phyloP scores from a whole-genome alignment of 257 asterid genomes.

The Pogostemon cablin region DNA sequence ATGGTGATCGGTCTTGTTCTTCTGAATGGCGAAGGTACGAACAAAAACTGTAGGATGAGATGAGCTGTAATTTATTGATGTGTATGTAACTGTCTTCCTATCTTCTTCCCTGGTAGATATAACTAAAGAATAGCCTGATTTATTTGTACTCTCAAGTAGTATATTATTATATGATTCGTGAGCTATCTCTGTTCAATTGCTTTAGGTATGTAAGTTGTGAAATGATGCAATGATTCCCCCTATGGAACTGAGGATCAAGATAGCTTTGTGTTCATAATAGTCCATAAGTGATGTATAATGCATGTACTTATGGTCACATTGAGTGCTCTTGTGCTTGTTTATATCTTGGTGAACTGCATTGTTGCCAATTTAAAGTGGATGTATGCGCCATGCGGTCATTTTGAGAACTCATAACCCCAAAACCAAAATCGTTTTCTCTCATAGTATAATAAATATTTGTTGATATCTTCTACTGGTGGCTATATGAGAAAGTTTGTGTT shows the following conservation, averaged over 20 bases:
- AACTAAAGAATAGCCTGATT: neutral
- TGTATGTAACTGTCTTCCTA: neutral
- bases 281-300: neutral
- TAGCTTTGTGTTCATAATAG: neutral
- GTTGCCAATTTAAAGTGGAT: neutral
- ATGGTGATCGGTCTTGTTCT: constrained; percentile 82
- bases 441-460: neutral
- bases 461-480: constrained; percentile 10
- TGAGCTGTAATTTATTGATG: constrained; percentile 3
- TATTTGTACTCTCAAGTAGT: neutral
- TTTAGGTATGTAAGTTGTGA: constrained; percentile 13
- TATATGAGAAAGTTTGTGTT: neutral
- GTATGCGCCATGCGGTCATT: neutral
- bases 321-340: neutral
- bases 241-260: constrained; percentile 22
- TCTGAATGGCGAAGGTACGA: constrained; percentile 93
- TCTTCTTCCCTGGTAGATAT: neutral
- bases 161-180: neutral
- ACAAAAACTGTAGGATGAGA: neutral
- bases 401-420: neutral
- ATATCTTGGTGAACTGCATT: neutral
- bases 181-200: neutral
- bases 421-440: neutral
- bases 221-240: constrained; percentile 12
- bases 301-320: neutral